These are phyloP conservation scores for Neurospora sp. DNA, from an alignment of 2,329 filamentous ascomycete genomes.

Conservation along the genomic window DNA sequence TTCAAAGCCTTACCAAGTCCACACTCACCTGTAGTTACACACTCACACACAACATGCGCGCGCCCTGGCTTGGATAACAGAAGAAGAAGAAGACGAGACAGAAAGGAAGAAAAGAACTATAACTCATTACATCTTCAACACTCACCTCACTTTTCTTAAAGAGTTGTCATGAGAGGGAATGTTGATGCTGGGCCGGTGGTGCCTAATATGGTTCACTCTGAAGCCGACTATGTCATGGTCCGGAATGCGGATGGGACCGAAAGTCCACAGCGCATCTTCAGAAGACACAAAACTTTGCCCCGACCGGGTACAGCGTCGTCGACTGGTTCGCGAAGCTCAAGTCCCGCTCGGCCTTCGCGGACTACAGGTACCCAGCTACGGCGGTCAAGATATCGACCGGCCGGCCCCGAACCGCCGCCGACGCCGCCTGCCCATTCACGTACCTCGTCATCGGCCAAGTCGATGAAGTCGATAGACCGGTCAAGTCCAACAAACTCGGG, in stretches of 20 bases:
- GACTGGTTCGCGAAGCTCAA: slow-evolving; percentile 12
- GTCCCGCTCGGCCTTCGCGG: slow-evolving; percentile 3
- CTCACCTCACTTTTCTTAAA: slow-evolving; percentile 6
- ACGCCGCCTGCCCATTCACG: slow-evolving; percentile 53
- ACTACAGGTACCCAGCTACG: slow-evolving; percentile 5
- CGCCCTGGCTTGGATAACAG: neutral
- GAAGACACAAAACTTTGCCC: slow-evolving; percentile 36
- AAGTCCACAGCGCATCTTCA: slow-evolving; percentile 30
- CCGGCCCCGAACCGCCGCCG: slow-evolving; percentile 36
- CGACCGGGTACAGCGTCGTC: slow-evolving; percentile 19
- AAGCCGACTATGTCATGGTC: slow-evolving; percentile 20
- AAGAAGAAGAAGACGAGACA: slow-evolving; percentile 2
- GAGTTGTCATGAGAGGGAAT: slow-evolving; percentile 17
- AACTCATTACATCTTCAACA: slow-evolving; percentile 3
- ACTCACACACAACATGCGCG: slow-evolving; percentile 13
- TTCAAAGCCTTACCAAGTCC: neutral
- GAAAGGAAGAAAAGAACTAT: slow-evolving; percentile 1
- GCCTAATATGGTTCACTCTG: slow-evolving; percentile 24
- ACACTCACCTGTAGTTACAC: neutral
- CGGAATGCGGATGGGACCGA: slow-evolving; percentile 19
- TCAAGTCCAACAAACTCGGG: slow-evolving; percentile 32
- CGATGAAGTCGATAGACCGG: slow-evolving; percentile 31
- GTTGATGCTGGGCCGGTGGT: slow-evolving; percentile 16
- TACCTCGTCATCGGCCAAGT: slow-evolving; percentile 42
- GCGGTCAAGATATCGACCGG: slow-evolving; percentile 1